Conservation (phyloP, 2,329 filamentous ascomycete genomes). For the Gyromitra esculenta region DNA sequence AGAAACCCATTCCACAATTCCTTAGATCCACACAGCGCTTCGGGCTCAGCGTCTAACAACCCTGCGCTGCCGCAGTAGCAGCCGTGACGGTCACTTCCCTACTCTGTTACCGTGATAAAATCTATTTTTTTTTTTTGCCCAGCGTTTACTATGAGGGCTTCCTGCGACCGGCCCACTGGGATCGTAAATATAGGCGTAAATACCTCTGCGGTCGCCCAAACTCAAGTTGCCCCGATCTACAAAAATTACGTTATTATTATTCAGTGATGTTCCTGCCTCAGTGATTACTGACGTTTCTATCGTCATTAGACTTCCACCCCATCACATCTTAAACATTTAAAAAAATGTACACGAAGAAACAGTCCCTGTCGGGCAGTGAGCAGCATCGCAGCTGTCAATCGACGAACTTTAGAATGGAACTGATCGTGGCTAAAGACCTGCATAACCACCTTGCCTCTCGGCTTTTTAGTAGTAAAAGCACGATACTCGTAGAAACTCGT, state of each 20-base stretch:
- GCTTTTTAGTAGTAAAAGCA: conserved; percentile 25
- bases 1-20: not conserved
- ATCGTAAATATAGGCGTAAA: conserved; percentile 36
- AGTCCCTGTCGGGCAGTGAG: conserved; percentile 22
- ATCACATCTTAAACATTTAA: conserved; percentile 35
- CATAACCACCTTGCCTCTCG: conserved; percentile 26
- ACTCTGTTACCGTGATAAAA: not conserved
- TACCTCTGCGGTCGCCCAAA: conserved; percentile 20
- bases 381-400: conserved; percentile 44
- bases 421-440: conserved; percentile 44
- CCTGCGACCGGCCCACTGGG: conserved; percentile 7
- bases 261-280: not conserved
- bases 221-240: conserved; percentile 22
- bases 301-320: conserved; percentile 39
- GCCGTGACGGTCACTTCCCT: not conserved
- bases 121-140: not conserved
- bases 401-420: conserved; percentile 42
- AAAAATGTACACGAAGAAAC: conserved; percentile 25
- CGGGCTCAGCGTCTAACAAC: not conserved
- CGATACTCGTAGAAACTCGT: conserved; percentile 16
- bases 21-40: not conserved
- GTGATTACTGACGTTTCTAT: conserved; percentile 12
- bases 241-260: conserved; percentile 31
- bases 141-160: not conserved
- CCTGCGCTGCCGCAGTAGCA: not conserved